Conservation (phyloP, 2,329 filamentous ascomycete species). For the Fusarium protoensiforme region DNA sequence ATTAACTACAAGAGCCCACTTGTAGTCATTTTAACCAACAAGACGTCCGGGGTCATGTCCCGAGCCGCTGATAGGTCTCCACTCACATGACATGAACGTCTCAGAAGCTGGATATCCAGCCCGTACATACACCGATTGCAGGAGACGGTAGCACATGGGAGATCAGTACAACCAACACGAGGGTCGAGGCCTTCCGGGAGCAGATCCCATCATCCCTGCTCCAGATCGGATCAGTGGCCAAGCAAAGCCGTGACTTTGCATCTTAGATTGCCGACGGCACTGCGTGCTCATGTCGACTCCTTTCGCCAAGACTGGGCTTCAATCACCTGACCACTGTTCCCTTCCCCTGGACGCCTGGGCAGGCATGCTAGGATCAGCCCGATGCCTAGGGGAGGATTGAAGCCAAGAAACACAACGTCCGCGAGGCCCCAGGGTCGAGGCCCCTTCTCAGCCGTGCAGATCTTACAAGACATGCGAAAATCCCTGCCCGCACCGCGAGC, state of each 20-base stretch:
- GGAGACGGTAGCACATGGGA: background rate
- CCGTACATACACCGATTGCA: background rate
- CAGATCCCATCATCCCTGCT: background rate
- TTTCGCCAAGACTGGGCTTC: background rate
- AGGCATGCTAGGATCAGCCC: background rate
- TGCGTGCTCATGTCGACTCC: background rate
- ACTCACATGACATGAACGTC: background rate
- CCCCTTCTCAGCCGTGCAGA: background rate
- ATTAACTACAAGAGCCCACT: background rate
- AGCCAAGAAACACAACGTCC: background rate
- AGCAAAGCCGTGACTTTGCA: background rate
- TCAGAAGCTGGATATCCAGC: background rate
- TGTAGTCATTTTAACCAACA: background rate
- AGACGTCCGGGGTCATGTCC: background rate
- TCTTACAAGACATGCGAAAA: background rate
- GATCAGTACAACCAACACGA: background rate
- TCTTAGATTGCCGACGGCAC: slow-evolving; percentile 2
- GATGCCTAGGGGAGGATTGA: background rate
- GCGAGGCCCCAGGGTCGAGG: background rate
- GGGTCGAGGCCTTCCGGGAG: background rate
- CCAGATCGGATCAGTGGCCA: background rate
- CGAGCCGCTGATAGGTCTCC: background rate
- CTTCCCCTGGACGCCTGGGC: background rate
- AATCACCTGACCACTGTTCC: background rate
- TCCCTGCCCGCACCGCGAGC: background rate